phyloP scores from a whole-genome alignment of 371 early-diverging fungal genomes.

The Lichtheimia corymbifera region DNA sequence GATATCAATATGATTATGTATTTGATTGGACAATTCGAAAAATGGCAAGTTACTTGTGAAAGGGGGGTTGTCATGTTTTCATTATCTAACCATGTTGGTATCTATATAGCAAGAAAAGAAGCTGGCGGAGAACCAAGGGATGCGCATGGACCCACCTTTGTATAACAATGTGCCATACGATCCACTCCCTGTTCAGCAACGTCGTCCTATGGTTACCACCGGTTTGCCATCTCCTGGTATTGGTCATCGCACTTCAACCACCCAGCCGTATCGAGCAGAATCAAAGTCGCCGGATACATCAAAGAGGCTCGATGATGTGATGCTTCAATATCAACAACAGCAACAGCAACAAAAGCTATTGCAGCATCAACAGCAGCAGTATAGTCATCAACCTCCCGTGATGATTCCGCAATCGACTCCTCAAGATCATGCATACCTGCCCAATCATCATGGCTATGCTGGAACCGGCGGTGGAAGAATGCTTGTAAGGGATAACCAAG shows the following conservation, averaged over 20 bases:
- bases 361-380: conserved; percentile 24
- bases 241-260: conserved; percentile 21
- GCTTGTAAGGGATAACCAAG: conserved; percentile 33
- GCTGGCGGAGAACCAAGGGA: conserved; percentile 22
- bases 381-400: conserved; percentile 15
- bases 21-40: conserved; percentile 94
- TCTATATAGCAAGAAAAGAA: conserved; percentile 27
- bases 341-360: conserved; percentile 30
- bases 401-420: conserved; percentile 20
- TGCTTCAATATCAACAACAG: conserved; percentile 54
- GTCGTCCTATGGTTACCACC: conserved; percentile 29
- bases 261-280: conserved; percentile 39
- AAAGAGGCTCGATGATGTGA: conserved; percentile 50
- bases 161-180: conserved; percentile 22
- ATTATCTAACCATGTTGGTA: not conserved
- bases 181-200: conserved; percentile 26
- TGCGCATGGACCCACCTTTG: conserved; percentile 23
- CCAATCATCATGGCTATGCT: conserved; percentile 29
- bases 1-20: conserved; percentile 95
- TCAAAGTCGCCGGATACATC: conserved; percentile 51
- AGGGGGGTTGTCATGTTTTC: not conserved
- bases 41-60: conserved; percentile 32
- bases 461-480: conserved; percentile 40
- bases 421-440: conserved; percentile 29
- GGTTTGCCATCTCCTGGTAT: conserved; percentile 34